phyloP scores from a whole-genome alignment of 768 basidiomycete species.

The Hysterangium stoloniferum region DNA sequence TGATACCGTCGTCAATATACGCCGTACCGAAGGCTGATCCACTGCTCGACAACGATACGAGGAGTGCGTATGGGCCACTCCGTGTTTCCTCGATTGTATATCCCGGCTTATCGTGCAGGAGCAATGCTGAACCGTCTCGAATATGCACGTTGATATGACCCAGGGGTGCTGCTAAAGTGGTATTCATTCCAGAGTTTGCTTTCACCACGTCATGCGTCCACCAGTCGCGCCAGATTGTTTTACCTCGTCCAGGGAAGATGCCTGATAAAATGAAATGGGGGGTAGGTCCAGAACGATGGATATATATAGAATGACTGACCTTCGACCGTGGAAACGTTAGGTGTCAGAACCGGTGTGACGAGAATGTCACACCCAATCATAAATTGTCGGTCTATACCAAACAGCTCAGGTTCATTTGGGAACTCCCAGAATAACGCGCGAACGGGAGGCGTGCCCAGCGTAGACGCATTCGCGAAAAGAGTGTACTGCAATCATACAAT shows the following conservation, averaged over 20 bases:
- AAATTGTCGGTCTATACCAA: conserved; percentile 60
- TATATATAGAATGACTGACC: conserved; percentile 32
- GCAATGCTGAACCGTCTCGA: conserved; percentile 57
- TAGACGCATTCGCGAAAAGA: conserved; percentile 62
- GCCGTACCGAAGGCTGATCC: conserved; percentile 51
- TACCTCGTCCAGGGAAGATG: conserved; percentile 55
- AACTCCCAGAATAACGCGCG: conserved; percentile 76
- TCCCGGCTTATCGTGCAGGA: conserved; percentile 52
- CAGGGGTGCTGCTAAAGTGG: conserved; percentile 57
- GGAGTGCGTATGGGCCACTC: conserved; percentile 50
- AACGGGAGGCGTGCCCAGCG: conserved; percentile 58
- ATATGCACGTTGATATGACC: conserved; percentile 72
- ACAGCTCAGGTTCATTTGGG: conserved; percentile 58
- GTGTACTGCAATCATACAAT: conserved; percentile 57
- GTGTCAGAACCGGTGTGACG: conserved; percentile 66
- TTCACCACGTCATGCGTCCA: conserved; percentile 55
- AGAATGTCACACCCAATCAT: conserved; percentile 63
- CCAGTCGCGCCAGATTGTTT: conserved; percentile 63
- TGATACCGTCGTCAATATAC: conserved; percentile 66
- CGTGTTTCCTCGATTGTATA: conserved; percentile 66
- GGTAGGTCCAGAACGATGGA: not conserved
- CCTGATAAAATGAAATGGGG: conserved; percentile 30
- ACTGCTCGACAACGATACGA: conserved; percentile 43
- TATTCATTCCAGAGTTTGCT: conserved; percentile 31
- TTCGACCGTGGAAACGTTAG: conserved; percentile 59